Evolutionary conservation across 306 rosid species (phyloP).

Genomic region (Quercus ilex): DNA sequence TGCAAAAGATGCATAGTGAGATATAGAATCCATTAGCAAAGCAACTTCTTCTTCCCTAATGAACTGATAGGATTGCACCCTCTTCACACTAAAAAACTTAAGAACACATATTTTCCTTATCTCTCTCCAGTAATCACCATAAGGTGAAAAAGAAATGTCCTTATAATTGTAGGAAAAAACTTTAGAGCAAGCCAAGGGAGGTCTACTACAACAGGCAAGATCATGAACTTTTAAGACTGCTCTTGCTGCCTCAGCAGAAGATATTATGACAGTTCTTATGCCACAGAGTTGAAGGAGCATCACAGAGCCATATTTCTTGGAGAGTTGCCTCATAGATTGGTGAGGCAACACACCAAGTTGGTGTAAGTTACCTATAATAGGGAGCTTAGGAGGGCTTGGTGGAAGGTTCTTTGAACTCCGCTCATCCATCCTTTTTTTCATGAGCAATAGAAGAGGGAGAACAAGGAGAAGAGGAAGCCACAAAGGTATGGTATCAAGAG

Average conservation of each 20-base stretch:
- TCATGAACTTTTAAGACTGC: conserved; percentile 25
- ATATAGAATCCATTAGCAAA: conserved; percentile 6
- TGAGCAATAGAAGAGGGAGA: neutral
- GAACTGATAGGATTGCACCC: conserved; percentile 24
- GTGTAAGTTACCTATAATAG: conserved; percentile 35
- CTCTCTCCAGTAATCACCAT: conserved; percentile 43
- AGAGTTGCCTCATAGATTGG: conserved; percentile 14
- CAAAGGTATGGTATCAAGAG: neutral
- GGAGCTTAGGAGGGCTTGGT: conserved; percentile 39
- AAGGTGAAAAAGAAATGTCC: conserved; percentile 24
- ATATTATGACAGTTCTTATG: conserved; percentile 5
- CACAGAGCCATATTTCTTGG: conserved; percentile 22
- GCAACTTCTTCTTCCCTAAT: conserved; percentile 32
- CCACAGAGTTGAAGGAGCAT: conserved; percentile 21
- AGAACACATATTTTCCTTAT: conserved; percentile 23
- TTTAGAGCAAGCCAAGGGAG: neutral
- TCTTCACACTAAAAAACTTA: conserved; percentile 29
- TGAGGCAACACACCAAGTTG: conserved; percentile 29
- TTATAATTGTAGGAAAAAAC: conserved; percentile 15
- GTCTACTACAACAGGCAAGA: conserved; percentile 23
- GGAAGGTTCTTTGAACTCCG: neutral
- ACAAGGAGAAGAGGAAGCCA: conserved; percentile 10
- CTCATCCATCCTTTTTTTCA: neutral
- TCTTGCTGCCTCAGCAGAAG: conserved; percentile 32
- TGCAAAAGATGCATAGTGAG: conserved; percentile 4